phyloP scores from a whole-genome alignment of 371 early-diverging fungal species.

The Mucor irregularis region DNA sequence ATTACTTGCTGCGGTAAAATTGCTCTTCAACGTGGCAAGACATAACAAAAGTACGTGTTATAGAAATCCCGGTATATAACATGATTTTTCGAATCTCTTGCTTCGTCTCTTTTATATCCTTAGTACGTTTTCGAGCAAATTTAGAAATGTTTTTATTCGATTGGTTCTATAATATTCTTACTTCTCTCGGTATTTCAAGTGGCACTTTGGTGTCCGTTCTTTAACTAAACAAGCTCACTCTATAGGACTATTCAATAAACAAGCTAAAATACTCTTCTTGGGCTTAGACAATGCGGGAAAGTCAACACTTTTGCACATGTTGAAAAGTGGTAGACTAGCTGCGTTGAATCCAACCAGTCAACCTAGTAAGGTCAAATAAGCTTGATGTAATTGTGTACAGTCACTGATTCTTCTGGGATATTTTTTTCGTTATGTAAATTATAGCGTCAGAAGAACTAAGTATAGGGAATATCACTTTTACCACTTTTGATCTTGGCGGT shows the following conservation, averaged over 20 bases:
- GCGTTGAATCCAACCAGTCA: constrained; percentile 97
- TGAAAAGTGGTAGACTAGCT: constrained; percentile 97
- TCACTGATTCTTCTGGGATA: no score
- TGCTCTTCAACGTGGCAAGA: no score
- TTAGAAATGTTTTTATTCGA: constrained; percentile 19
- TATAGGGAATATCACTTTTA: constrained; percentile 94
- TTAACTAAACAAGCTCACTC: not conserved
- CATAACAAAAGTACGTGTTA: no score
- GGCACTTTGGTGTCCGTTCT: no score
- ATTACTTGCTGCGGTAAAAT: no score
- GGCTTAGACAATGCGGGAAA: constrained; percentile 99
- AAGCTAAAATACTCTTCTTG: constrained; percentile 98
- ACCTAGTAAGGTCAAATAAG: constrained; percentile 97
- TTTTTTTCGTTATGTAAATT: not conserved
- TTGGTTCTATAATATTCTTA: constrained; percentile 18
- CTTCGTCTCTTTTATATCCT: not conserved
- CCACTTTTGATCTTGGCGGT: constrained; percentile 97
- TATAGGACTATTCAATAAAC: constrained; percentile 94
- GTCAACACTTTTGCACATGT: constrained; percentile 98
- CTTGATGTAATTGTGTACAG: no score
- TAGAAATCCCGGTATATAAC: no score
- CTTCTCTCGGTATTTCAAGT: constrained; percentile 11
- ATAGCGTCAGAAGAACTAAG: constrained; percentile 94
- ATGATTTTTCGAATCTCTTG: not conserved
- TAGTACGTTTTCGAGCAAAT: not conserved